These are phyloP conservation scores for Cronartium quercuum DNA, from an alignment of 1,284 basidiomycete genomes.

Conservation along the genomic window DNA sequence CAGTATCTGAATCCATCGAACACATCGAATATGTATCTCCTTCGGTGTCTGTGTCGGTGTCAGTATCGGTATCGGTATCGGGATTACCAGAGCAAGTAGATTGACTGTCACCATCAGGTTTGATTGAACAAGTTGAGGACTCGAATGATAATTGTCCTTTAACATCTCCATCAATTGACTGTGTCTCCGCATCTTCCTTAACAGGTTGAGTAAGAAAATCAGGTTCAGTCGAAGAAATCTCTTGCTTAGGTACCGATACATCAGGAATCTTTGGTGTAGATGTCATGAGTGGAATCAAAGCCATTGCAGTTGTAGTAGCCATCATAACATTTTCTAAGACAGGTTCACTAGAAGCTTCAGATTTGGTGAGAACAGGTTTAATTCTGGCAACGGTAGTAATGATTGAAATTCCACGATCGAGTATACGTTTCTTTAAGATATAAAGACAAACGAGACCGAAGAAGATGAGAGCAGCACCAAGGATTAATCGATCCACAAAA, in stretches of 20 bases:
- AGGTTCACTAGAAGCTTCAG: neutral
- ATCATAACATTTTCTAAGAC: neutral
- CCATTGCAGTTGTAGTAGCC: neutral
- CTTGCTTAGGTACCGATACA: neutral
- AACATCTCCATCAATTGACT: neutral
- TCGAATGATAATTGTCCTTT: neutral
- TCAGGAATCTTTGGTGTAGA: neutral
- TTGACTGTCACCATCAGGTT: neutral
- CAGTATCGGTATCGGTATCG: neutral
- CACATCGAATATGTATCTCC: neutral
- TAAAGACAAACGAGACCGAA: constrained; percentile 77
- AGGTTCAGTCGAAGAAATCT: neutral
- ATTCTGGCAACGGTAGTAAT: constrained; percentile 2
- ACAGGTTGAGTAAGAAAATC: neutral
- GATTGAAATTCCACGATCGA: constrained; percentile 55
- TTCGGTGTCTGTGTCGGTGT: neutral
- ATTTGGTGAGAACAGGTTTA: neutral
- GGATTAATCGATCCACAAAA: constrained; percentile 79
- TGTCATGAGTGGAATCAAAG: neutral
- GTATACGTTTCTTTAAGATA: constrained; percentile 73
- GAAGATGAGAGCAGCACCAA: constrained; percentile 68
- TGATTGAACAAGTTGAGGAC: too few species aligned
- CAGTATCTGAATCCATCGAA: neutral
- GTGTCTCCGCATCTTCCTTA: neutral
- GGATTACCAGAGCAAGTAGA: neutral